Evolutionary conservation across 306 rosid species (phyloP), one percentile per base, ranked within the genome.

Genomic region (Spatholobus suberectus): DNA sequence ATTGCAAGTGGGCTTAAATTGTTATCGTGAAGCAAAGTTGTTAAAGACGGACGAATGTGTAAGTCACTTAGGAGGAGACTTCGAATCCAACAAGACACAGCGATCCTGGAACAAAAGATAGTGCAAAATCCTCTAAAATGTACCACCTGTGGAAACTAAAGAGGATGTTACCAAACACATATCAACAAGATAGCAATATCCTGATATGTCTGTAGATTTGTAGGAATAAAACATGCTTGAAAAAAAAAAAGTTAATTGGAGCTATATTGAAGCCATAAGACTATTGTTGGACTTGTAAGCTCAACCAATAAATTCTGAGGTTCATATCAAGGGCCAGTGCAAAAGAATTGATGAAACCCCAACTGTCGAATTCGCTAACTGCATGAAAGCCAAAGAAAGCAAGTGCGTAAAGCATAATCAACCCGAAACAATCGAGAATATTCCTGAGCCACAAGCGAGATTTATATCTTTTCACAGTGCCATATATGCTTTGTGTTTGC

Each of bases 1-100:
- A 55, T 54, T 37, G 44, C 51, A 52, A 70, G 54, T 70, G 77
- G 57, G 6, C 24, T 70, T 69, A 15, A 5, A 70, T n/a, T 54
- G 73, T 55, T 37, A 79, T 43, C 37, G 35, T 70, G 23, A 70
- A 55, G 58, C 59, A 61, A 17, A 61, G 35, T 34, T 20, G 8
- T 17, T 24, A 34, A 66, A 32, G 37, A 65, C 52, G 38, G 63
- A 63, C 4, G 2, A 49, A 65, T 32, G 49, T 44, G 32, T n/a
- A 26, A 44, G 18, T 37, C 24, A 61, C 71, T 27, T 29, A 12
- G 5, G 4, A 54, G 72, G 15, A 18, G 26, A 74, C 13, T 74
- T 38, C 34, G 41, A 76, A 76, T 70, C 57, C 75, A 41, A 12
- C 55, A 26, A 23, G 13, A 46, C 61, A 15, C 4, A 9, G 20